phyloP scores from a whole-genome alignment of 768 basidiomycete species.

The Panaeolus cyanescens region DNA sequence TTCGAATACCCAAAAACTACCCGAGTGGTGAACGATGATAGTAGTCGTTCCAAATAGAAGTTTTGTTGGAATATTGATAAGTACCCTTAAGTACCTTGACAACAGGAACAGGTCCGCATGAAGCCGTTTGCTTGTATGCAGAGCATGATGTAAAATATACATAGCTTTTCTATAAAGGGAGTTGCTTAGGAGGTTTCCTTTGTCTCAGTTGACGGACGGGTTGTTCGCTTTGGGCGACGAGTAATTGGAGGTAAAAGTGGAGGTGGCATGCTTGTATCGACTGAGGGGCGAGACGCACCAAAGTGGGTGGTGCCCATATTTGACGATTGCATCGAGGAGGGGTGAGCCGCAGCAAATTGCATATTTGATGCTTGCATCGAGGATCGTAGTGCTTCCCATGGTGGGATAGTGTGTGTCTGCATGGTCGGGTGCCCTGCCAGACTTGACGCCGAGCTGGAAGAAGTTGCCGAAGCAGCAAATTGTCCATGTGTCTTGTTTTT shows the following conservation, averaged over 20 bases:
- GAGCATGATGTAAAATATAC: neutral
- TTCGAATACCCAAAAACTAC: too few relatives aligned
- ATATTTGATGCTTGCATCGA: neutral
- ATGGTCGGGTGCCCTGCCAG: neutral
- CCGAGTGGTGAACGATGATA: too few relatives aligned
- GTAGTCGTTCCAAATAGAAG: neutral
- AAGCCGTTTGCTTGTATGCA: neutral
- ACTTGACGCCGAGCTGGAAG: neutral
- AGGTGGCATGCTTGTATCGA: neutral
- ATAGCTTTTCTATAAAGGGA: neutral
- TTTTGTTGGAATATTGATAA: neutral
- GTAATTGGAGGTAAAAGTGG: neutral
- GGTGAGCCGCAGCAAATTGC: neutral
- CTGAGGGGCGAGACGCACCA: neutral
- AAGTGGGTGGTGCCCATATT: neutral
- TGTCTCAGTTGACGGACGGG: neutral
- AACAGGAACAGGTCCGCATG: neutral
- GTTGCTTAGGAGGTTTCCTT: too few relatives aligned
- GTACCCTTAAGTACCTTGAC: neutral
- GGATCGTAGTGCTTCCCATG: neutral
- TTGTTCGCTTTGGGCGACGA: neutral
- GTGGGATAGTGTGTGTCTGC: neutral
- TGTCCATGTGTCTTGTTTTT: slow-evolving; percentile 22
- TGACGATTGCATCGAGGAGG: neutral
- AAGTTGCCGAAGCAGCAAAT: neutral